Evolutionary conservation across 306 rosid genomes (phyloP).

Genomic region (Heteromeles arbutifolia): DNA sequence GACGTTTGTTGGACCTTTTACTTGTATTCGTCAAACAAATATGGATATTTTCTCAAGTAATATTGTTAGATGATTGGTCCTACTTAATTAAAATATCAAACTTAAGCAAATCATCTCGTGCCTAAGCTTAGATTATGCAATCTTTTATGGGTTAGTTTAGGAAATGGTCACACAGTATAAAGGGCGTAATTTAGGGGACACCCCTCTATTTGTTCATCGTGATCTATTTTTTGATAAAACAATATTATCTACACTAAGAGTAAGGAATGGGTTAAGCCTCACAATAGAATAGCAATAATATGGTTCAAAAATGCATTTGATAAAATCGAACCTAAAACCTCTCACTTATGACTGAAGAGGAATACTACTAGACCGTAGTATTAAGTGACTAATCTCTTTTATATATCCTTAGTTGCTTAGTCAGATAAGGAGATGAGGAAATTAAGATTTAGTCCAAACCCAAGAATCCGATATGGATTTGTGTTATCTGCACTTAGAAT

Average conservation of each 20-base stretch:
- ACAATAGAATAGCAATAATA: too few relatives aligned
- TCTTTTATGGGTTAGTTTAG: background rate
- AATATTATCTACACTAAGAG: too few relatives aligned
- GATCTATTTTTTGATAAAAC: background rate
- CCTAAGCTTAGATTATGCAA: slow-evolving; percentile 1
- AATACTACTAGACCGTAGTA: too few relatives aligned
- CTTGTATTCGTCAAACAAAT: background rate
- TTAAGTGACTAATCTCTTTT: background rate
- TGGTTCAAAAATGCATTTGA: too few relatives aligned
- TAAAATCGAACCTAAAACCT: too few relatives aligned
- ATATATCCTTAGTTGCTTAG: background rate
- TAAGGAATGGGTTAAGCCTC: too few relatives aligned
- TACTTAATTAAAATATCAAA: background rate
- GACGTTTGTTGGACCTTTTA: background rate
- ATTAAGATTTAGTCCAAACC: background rate
- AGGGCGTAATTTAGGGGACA: slow-evolving; percentile 6
- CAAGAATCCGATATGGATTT: background rate
- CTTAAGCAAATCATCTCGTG: background rate
- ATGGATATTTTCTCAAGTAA: background rate
- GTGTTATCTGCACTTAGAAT: background rate
- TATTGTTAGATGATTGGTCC: background rate
- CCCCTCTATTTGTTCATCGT: background rate
- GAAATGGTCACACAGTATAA: background rate
- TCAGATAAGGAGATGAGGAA: background rate
- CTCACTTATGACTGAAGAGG: too few relatives aligned